Conservation (phyloP, 1,284 basidiomycete species). For the Serendipita sp. region DNA sequence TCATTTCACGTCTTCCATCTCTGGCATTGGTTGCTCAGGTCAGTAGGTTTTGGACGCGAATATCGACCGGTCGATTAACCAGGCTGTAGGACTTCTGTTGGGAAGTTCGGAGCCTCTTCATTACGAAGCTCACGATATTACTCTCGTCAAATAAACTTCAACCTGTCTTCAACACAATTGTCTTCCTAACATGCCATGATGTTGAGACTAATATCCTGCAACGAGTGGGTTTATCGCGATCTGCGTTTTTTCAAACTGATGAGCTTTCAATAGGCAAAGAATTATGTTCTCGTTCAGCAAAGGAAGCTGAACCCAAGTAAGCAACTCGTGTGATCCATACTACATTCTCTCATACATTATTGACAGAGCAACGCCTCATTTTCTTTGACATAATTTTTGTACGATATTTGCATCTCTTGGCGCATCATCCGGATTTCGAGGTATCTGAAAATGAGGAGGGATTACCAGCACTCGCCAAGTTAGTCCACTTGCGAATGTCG, state of each 20-base stretch:
- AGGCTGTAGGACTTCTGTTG: conserved; percentile 65
- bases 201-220: conserved; percentile 69
- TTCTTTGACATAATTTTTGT: conserved; percentile 74
- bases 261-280: conserved; percentile 32
- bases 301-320: conserved; percentile 35
- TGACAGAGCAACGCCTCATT: conserved; percentile 42
- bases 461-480: conserved; percentile 62
- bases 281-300: conserved; percentile 38
- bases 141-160: conserved; percentile 50
- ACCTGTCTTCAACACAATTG: conserved; percentile 65
- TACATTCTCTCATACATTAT: conserved; percentile 4
- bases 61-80: not conserved
- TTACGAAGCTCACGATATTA: conserved; percentile 60
- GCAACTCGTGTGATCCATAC: conserved; percentile 11
- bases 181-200: conserved; percentile 83
- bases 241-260: not conserved
- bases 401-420: conserved; percentile 72
- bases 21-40: conserved; percentile 73
- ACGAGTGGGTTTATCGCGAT: conserved; percentile 27
- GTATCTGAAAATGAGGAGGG: conserved; percentile 35
- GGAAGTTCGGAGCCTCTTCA: conserved; percentile 66
- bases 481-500: conserved; percentile 16
- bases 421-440: conserved; percentile 87
- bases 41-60: conserved; percentile 13
- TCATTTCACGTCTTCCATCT: conserved; percentile 49